phyloP scores from a whole-genome alignment of 2,329 filamentous ascomycete species.

The Cercospora nicotianae region DNA sequence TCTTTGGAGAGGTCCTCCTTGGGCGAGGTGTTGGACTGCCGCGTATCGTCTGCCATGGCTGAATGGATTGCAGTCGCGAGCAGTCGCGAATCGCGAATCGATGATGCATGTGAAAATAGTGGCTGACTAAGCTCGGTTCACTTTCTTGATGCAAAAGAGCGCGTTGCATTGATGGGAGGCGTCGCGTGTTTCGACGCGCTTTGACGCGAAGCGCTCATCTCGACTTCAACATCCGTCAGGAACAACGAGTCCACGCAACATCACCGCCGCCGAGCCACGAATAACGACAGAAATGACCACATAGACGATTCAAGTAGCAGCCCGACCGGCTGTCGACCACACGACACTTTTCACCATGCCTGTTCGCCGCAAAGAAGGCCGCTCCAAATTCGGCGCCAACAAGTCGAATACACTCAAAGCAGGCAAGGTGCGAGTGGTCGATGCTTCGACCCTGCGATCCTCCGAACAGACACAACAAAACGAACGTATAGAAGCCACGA shows the following conservation, averaged over 20 bases:
- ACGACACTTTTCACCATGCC: constrained; percentile 41
- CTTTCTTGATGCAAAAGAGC: neutral
- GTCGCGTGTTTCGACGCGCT: constrained; percentile 5
- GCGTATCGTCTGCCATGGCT: constrained; percentile 51
- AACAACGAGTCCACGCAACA: neutral
- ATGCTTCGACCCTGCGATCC: constrained; percentile 69
- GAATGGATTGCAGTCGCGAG: neutral
- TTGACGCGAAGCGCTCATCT: neutral
- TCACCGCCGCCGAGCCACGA: neutral
- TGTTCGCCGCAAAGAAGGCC: constrained; percentile 43
- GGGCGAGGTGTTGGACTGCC: constrained; percentile 32
- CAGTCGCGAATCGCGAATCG: neutral
- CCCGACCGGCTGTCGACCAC: neutral
- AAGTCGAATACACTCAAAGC: constrained; percentile 34
- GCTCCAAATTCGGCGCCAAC: constrained; percentile 44
- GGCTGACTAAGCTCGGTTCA: constrained; percentile 2
- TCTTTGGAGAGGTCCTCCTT: constrained; percentile 33
- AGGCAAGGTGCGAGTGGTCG: constrained; percentile 61
- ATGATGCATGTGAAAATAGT: constrained; percentile 15
- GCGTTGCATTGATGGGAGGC: neutral
- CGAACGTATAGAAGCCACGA: constrained; percentile 85
- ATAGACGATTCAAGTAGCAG: neutral
- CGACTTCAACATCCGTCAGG: neutral
- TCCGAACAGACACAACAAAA: constrained; percentile 86
- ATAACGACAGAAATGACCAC: constrained; percentile 11